A percentile compares a stretch with the other conserved stretches of the same genome.
Conservation (phyloP, 2,329 filamentous ascomycete genomes). For the Epichloe hybrida region DNA sequence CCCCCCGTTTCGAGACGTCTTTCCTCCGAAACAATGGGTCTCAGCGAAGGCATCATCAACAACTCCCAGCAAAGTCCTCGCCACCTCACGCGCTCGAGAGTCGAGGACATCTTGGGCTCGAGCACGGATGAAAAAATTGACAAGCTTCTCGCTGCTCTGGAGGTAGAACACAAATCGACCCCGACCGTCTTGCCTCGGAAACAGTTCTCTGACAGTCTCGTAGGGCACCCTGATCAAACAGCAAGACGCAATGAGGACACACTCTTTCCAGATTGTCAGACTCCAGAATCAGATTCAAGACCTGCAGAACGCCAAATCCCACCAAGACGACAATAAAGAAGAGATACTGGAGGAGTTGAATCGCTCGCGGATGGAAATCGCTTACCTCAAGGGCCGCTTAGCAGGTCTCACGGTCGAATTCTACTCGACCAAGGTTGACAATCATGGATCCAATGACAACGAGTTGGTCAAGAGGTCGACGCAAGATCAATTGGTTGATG, state of each 20-base stretch:
- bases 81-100: background rate
- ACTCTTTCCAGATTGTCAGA: conserved; percentile 9
- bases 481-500: background rate
- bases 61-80: background rate
- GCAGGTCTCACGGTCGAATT: conserved; percentile 4
- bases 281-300: conserved; percentile 6
- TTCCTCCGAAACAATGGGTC: background rate
- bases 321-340: background rate
- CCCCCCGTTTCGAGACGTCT: background rate
- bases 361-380: background rate
- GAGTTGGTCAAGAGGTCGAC: background rate
- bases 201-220: background rate
- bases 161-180: background rate
- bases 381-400: conserved; percentile 8
- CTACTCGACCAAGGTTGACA: background rate
- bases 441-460: background rate
- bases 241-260: background rate
- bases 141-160: background rate
- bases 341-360: background rate
- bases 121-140: background rate
- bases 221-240: background rate
- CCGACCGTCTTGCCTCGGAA: background rate
- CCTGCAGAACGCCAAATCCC: background rate
- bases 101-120: background rate
- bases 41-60: no score